phyloP scores from a whole-genome alignment of 78 protist genomes.

The Dictyostelium intermedium region DNA sequence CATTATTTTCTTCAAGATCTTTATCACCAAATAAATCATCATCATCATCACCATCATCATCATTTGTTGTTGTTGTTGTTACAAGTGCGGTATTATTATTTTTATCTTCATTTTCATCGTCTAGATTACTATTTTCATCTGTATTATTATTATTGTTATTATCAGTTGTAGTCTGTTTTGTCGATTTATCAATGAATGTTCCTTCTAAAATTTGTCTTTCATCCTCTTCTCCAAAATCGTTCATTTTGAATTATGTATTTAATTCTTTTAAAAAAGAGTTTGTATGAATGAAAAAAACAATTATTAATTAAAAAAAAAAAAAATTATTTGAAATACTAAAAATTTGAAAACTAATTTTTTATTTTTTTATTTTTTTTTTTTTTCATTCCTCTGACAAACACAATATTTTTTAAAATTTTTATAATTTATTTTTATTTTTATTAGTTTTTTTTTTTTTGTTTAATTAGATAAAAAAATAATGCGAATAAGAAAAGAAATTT shows the following conservation, averaged over 20 bases:
- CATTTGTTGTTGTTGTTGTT: neutral
- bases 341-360: neutral
- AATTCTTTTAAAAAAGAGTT: neutral
- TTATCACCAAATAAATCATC: neutral
- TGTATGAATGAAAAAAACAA: neutral
- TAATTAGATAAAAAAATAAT: neutral
- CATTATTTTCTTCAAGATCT: neutral
- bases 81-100: neutral
- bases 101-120: neutral
- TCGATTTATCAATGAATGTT: neutral
- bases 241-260: neutral
- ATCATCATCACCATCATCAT: neutral
- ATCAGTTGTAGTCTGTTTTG: neutral
- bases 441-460: neutral
- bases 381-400: too few relatives aligned
- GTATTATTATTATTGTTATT: neutral
- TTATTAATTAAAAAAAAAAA: neutral
- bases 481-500: too few relatives aligned
- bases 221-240: slow-evolving; percentile 15
- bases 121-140: neutral
- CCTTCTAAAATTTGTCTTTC: slow-evolving; percentile 1
- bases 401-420: too few relatives aligned
- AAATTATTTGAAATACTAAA: neutral
- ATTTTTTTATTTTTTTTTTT: neutral
- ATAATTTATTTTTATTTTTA: neutral